A percentile compares a stretch with the other conserved stretches of the same genome.
Evolutionary conservation across 257 asterid genomes (phyloP).

Genomic region (Przewalskia tangutica): DNA sequence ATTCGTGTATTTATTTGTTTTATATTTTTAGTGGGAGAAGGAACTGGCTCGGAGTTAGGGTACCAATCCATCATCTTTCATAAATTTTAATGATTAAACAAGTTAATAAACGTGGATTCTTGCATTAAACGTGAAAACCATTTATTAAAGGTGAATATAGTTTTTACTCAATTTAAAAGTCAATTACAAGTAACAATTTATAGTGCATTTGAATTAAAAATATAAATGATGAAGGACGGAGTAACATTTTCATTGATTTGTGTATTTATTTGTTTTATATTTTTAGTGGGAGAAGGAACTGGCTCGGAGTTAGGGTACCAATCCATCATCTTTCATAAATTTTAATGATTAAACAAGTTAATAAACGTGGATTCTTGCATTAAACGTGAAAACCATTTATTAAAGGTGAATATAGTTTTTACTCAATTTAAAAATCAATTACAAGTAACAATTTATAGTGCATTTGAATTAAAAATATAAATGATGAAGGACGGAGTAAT

Average conservation of each 20-base stretch:
- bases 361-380: background rate
- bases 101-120: background rate
- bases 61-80: background rate
- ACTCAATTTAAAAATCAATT: background rate
- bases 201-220: too few relatives aligned
- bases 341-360: background rate
- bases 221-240: too few relatives aligned
- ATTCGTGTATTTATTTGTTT: too few relatives aligned
- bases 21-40: too few relatives aligned
- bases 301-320: background rate
- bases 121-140: background rate
- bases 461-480: too few relatives aligned
- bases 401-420: background rate
- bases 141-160: background rate
- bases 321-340: background rate
- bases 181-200: background rate
- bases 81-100: background rate
- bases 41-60: background rate
- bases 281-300: too few relatives aligned
- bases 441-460: too few relatives aligned
- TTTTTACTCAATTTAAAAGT: background rate
- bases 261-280: too few relatives aligned
- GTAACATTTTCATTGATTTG: background rate
- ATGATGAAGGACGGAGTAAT: too few relatives aligned
- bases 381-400: background rate